Base-by-base conservation (phyloP, 768 basidiomycete genomes). In the Dentipellis sp. region DNA sequence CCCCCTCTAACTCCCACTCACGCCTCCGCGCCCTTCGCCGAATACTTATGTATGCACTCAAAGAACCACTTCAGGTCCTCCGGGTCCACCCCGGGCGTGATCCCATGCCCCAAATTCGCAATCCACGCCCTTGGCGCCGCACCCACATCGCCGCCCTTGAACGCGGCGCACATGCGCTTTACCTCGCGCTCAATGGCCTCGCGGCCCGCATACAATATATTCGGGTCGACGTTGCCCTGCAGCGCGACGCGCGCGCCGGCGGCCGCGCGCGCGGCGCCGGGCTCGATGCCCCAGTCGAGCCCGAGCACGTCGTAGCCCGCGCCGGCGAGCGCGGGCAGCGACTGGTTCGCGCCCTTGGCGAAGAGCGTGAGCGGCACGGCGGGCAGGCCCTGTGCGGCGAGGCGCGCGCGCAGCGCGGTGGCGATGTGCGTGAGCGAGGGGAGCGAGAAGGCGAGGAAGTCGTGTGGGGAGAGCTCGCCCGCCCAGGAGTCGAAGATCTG, bases 401-500 rank as follows among this genome's bases (percentile, higher is more conserved):
- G 80, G 29, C 75, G 76, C 19, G 66, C 64, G 54, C 81, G 83
- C 56, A 97, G 90, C 56, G 80, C 75, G 2, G 71, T 71, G 14
- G 88, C 81, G 63, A 98, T 94, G 63, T 82, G 80, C 48, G 75
- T 70, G 39, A 93, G 76, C 14, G 86, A 80, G 8, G 94, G 94
- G 58, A 89, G 79, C 47, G 94, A 87, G 72, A 97, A 98, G 51
- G 76, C 73, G 34, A 71, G 68, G 71, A 95, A 98, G 67, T 97
- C 90, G 65, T 90, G 74, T 2, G 88, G 91, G 3, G 94, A 86
- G 56, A 99, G 78, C 66, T 97, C 94, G 51, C 90, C 89, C 9
- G 91, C 97, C 81, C 89, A 91, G 1, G 97, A 97, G 70, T 99
- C 97, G 65, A 99, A 99, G 11, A 99, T 79, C 81, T 99, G 97